Evolutionary conservation across 1,139 yeast species (phyloP).

Genomic region (Diutina catenulata): DNA sequence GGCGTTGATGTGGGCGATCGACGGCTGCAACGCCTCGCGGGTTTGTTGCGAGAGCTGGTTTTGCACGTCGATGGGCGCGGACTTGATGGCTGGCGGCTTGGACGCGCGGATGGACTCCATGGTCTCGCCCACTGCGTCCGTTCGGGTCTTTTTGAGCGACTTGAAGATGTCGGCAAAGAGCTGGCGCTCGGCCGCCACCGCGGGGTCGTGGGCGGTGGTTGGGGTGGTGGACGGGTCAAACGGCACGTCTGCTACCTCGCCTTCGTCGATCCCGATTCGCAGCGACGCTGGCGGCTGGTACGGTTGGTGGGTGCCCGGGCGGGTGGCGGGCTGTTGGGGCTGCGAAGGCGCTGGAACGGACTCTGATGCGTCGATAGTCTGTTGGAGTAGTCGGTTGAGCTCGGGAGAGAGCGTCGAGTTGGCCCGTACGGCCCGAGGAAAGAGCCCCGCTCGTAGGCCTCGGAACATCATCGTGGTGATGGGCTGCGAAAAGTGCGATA

Average conservation of each 20-base stretch:
- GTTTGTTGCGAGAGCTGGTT: conserved; percentile 7
- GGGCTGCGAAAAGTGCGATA: neutral
- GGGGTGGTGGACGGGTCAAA: too few species aligned
- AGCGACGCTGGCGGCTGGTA: too few species aligned
- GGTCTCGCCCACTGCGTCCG: neutral
- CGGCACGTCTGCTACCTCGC: too few species aligned
- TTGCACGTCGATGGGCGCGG: too few species aligned
- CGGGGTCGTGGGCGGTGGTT: too few species aligned
- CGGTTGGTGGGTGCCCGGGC: too few species aligned
- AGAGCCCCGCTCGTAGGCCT: neutral
- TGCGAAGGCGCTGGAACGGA: too few species aligned
- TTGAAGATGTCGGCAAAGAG: conserved; percentile 10
- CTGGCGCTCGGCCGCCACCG: conserved; percentile 9
- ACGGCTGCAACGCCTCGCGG: conserved; percentile 8
- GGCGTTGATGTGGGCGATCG: conserved; percentile 6
- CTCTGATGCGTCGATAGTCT: neutral
- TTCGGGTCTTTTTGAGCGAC: conserved; percentile 7
- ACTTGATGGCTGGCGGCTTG: too few species aligned
- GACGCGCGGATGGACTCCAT: neutral
- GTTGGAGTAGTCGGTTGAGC: neutral
- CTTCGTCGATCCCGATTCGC: too few species aligned
- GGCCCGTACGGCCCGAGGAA: neutral
- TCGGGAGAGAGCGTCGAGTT: neutral
- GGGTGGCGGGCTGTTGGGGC: too few species aligned
- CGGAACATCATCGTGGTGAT: neutral